A percentile compares a stretch with the other conserved stretches of the same genome.
Evolutionary conservation across 2,329 filamentous ascomycete genomes (phyloP).

Genomic region (Pseudogymnoascus sp.): DNA sequence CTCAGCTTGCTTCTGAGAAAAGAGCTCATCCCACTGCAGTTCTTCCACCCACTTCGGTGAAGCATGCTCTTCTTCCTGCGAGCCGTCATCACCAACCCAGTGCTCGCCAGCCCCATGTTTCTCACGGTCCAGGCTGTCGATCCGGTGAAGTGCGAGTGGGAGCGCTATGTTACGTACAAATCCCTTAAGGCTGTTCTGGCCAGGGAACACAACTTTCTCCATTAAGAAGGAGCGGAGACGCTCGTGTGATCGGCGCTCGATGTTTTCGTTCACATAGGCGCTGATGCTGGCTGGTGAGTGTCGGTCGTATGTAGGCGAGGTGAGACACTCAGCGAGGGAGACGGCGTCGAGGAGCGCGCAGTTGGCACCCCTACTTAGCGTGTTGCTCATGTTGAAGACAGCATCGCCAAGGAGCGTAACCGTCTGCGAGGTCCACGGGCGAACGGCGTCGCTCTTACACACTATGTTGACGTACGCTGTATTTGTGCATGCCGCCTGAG

Average conservation of each 20-base stretch:
- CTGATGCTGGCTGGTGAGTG: slow-evolving; percentile 10
- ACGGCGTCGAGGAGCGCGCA: slow-evolving; percentile 24
- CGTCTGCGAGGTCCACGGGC: slow-evolving; percentile 17
- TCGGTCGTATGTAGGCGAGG: slow-evolving; percentile 8
- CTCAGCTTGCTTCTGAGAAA: background rate
- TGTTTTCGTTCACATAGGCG: slow-evolving; percentile 17
- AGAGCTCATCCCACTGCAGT: background rate
- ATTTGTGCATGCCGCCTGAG: slow-evolving; percentile 16
- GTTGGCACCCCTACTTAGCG: slow-evolving; percentile 23
- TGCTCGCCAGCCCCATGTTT: background rate
- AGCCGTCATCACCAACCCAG: background rate
- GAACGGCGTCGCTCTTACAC: slow-evolving; percentile 18
- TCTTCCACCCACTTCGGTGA: background rate
- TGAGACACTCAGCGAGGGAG: slow-evolving; percentile 18
- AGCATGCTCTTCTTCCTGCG: background rate
- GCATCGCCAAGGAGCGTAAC: slow-evolving; percentile 23
- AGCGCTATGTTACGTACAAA: slow-evolving; percentile 16
- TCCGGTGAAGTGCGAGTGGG: background rate
- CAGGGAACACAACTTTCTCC: slow-evolving; percentile 21
- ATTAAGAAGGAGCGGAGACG: slow-evolving; percentile 19
- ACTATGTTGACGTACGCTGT: slow-evolving; percentile 19
- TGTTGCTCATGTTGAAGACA: slow-evolving; percentile 24
- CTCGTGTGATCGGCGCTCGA: slow-evolving; percentile 19
- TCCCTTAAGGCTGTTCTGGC: slow-evolving; percentile 19
- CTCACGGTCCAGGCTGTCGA: background rate